phyloP scores from a whole-genome alignment of 1,284 basidiomycete species.

The Ceratobasidium sp. region DNA sequence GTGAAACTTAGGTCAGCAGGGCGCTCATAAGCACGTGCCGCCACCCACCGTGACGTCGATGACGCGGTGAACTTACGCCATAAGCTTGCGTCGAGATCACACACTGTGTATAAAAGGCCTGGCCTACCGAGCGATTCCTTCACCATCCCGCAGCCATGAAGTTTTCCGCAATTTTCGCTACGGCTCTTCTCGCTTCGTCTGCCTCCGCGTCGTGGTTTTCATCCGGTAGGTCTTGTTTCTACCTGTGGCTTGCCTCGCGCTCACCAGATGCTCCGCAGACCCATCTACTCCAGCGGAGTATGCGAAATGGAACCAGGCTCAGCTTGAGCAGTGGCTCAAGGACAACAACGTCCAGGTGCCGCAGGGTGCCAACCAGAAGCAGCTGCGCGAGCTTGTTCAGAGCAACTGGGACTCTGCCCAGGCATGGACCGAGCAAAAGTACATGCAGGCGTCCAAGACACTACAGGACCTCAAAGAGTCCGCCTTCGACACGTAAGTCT shows the following conservation, averaged over 20 bases:
- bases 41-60: conserved; percentile 18
- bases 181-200: conserved; percentile 31
- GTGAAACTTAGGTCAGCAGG: neutral
- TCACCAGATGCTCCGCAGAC: neutral
- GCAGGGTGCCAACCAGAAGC: conserved; percentile 56
- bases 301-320: conserved; percentile 65
- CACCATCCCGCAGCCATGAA: conserved; percentile 35
- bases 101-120: conserved; percentile 1
- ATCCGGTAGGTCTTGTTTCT: neutral
- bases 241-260: neutral
- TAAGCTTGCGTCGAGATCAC: conserved; percentile 8
- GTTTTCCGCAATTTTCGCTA: conserved; percentile 35
- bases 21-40: neutral
- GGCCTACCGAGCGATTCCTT: neutral
- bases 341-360: conserved; percentile 71
- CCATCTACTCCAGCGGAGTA: conserved; percentile 54
- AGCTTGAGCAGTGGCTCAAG: conserved; percentile 75
- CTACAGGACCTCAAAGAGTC: conserved; percentile 61
- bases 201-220: conserved; percentile 39
- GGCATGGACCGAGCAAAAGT: conserved; percentile 67
- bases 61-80: conserved; percentile 28
- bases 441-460: conserved; percentile 67
- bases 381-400: conserved; percentile 65
- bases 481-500: conserved; percentile 52
- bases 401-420: conserved; percentile 68